Percentiles rank a stretch among this genome's conserved stretches.
These are phyloP conservation scores for Gynandropsis gynandra DNA, from an alignment of 345 rosid species.

Conservation along the genomic window DNA sequence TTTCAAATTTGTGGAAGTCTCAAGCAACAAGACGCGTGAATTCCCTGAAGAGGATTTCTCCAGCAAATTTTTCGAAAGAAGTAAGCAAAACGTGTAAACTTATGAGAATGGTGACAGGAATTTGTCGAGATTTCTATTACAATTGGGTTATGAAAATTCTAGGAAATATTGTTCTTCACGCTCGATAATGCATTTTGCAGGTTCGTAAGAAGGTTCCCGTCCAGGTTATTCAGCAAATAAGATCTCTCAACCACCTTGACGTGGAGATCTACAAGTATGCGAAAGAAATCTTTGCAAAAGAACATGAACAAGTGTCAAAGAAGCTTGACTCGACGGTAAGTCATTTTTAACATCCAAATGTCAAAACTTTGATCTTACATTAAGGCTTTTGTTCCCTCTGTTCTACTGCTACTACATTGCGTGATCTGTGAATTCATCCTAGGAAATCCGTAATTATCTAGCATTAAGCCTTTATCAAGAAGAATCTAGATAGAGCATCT, in stretches of 20 bases:
- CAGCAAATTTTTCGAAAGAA: conserved; percentile 86
- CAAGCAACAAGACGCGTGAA: conserved; percentile 52
- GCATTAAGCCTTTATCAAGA: no score
- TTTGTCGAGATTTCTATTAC: no score
- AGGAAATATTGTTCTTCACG: no score
- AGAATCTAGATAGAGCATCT: no score
- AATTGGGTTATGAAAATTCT: no score
- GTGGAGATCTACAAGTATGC: conserved; percentile 81
- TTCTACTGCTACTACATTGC: no score
- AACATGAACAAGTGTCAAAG: conserved; percentile 30
- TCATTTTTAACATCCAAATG: neutral
- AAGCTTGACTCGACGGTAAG: conserved; percentile 25
- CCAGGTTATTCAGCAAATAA: conserved; percentile 51
- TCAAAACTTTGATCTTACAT: neutral
- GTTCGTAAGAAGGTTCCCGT: conserved; percentile 51
- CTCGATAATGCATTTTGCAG: conserved; percentile 34
- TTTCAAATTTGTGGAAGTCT: conserved; percentile 47
- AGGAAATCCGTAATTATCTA: no score
- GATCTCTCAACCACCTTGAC: conserved; percentile 74
- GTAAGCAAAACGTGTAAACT: conserved; percentile 26
- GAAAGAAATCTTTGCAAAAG: conserved; percentile 55
- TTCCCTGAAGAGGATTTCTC: conserved; percentile 74
- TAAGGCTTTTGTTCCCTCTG: neutral
- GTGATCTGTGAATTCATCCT: no score
- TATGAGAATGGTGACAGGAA: neutral